Conservation (phyloP, 2,329 filamentous ascomycete genomes). For the Paraconiothyrium sp. region DNA sequence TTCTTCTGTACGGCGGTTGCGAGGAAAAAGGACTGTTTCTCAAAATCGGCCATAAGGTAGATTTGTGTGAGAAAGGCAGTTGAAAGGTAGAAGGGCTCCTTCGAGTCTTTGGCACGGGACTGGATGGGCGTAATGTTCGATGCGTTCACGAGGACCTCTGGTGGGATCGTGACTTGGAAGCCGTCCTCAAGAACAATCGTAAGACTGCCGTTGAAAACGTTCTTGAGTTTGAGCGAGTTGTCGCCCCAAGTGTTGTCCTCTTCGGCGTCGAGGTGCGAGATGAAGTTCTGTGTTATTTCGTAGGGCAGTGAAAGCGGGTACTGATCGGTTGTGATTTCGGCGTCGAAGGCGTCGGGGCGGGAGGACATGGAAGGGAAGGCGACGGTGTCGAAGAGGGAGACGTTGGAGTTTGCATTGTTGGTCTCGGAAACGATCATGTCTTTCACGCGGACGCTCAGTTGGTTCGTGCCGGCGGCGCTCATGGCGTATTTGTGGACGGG, state of each 20-base stretch:
- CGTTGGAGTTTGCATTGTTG: slow-evolving; percentile 35
- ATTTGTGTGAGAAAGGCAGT: slow-evolving; percentile 54
- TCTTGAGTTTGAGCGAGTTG: slow-evolving; percentile 48
- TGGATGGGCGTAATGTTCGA: slow-evolving; percentile 52
- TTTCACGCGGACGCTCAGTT: slow-evolving; percentile 52
- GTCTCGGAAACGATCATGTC: slow-evolving; percentile 51
- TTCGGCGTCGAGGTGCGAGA: slow-evolving; percentile 45
- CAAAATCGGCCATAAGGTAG: slow-evolving; percentile 57
- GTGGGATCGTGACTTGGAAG: slow-evolving; percentile 52
- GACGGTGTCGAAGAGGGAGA: slow-evolving; percentile 46
- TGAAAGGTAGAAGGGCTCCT: slow-evolving; percentile 49
- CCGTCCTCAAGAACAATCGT: slow-evolving; percentile 53
- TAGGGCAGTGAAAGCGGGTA: slow-evolving; percentile 54
- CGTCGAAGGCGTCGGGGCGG: slow-evolving; percentile 47
- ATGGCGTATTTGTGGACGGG: slow-evolving; percentile 45
- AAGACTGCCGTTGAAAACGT: slow-evolving; percentile 51
- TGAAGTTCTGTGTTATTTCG: slow-evolving; percentile 53
- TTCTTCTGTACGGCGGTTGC: slow-evolving; percentile 51
- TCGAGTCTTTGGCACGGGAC: slow-evolving; percentile 37
- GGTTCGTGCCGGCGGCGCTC: slow-evolving; percentile 41
- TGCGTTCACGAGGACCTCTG: slow-evolving; percentile 49
- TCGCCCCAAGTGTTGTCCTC: slow-evolving; percentile 50
- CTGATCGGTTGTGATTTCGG: slow-evolving; percentile 54
- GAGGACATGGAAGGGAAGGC: slow-evolving; percentile 46
- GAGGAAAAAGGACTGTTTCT: slow-evolving; percentile 52